Percentiles rank a stretch among this genome's conserved stretches.
Conservation (phyloP, 768 basidiomycete species). For the Russula sp. region DNA sequence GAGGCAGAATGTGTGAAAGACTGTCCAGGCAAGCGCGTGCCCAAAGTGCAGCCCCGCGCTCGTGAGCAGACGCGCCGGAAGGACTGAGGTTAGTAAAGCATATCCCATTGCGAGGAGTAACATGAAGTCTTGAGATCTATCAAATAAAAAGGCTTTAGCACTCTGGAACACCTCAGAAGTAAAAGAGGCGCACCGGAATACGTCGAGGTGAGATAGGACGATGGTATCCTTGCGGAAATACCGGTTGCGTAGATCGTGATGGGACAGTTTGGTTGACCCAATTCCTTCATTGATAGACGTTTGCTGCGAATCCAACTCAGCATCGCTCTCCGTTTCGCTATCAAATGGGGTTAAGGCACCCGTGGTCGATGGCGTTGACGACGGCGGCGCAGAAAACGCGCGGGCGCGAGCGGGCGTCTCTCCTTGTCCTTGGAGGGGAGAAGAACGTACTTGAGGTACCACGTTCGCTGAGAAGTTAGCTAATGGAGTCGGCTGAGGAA, state of each 20-base stretch:
- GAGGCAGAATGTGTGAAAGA: constrained; percentile 85
- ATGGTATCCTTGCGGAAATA: constrained; percentile 91
- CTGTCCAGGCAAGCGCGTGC: constrained; percentile 82
- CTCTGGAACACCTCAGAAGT: neutral
- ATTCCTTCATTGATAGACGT: constrained; percentile 9
- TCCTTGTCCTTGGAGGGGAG: neutral
- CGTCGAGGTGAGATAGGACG: constrained; percentile 74
- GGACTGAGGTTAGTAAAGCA: constrained; percentile 52
- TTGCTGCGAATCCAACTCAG: constrained; percentile 34
- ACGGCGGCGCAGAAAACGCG: constrained; percentile 27
- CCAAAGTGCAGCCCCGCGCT: constrained; percentile 68
- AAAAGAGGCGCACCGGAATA: constrained; percentile 62
- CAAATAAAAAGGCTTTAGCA: constrained; percentile 5
- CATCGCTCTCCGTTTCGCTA: constrained; percentile 53
- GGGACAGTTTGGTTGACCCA: constrained; percentile 43
- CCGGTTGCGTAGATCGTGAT: constrained; percentile 85
- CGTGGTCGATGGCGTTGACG: constrained; percentile 59
- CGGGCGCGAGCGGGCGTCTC: constrained; percentile 16
- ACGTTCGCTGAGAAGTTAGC: constrained; percentile 33
- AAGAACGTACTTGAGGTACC: constrained; percentile 29
- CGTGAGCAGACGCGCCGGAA: constrained; percentile 52
- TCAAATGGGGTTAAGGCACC: constrained; percentile 75
- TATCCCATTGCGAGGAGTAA: constrained; percentile 75
- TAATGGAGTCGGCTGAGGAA: constrained; percentile 36
- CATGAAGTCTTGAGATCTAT: constrained; percentile 81